Conservation (phyloP, 768 basidiomycete species). For the Termitomyces eurrhizus region DNA sequence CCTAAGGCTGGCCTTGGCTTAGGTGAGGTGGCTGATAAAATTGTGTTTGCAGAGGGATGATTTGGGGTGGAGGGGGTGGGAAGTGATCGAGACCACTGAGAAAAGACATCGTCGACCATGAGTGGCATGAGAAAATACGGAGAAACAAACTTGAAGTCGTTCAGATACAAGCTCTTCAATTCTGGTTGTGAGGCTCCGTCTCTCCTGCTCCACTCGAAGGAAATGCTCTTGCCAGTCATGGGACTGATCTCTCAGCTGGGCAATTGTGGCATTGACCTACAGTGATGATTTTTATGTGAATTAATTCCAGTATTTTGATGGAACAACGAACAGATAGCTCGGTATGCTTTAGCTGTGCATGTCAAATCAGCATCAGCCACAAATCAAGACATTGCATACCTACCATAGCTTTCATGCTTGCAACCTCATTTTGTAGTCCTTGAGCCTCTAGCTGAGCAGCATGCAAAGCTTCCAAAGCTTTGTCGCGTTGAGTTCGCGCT, state of each 20-base stretch:
- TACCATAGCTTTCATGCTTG: slow-evolving; percentile 41
- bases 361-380: too few relatives aligned
- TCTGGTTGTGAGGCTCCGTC: slow-evolving; percentile 46
- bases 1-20: slow-evolving; percentile 5
- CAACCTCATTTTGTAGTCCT: slow-evolving; percentile 42
- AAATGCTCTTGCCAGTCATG: slow-evolving; percentile 81
- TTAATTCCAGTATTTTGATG: neutral
- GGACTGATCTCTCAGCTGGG: slow-evolving; percentile 67
- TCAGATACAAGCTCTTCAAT: slow-evolving; percentile 58
- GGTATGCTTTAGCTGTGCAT: slow-evolving; percentile 45
- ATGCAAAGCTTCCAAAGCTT: slow-evolving; percentile 41
- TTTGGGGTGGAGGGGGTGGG: slow-evolving; percentile 31
- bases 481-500: slow-evolving; percentile 47
- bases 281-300: neutral
- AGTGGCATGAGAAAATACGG: neutral
- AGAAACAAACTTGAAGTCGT: slow-evolving; percentile 37
- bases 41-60: slow-evolving; percentile 20
- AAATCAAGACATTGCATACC: slow-evolving; percentile 20
- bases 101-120: slow-evolving; percentile 2
- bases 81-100: slow-evolving; percentile 1
- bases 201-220: slow-evolving; percentile 30
- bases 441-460: slow-evolving; percentile 40
- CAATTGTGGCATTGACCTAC: slow-evolving; percentile 57
- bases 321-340: slow-evolving; percentile 46
- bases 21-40: slow-evolving; percentile 25